A percentile compares a stretch with the other conserved stretches of the same genome.
Conservation (phyloP, 768 basidiomycete species). For the Hebeloma cylindrosporum region DNA sequence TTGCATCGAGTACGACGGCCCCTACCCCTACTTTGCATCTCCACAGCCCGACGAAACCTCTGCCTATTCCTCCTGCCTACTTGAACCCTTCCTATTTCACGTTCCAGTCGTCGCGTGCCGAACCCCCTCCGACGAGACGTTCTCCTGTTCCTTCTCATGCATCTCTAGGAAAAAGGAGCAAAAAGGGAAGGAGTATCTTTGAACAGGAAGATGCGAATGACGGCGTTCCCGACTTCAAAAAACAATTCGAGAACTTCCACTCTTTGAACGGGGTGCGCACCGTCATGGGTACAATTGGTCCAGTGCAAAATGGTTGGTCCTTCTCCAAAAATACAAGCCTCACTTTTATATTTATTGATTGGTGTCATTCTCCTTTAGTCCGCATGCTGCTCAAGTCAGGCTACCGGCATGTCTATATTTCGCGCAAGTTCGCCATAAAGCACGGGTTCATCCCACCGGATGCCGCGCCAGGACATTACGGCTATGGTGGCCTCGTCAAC, state of each 20-base stretch:
- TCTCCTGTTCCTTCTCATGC: constrained; percentile 39
- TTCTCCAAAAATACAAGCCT: too few species aligned
- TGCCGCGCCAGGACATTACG: constrained; percentile 86
- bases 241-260: constrained; percentile 84
- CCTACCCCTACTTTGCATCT: constrained; percentile 59
- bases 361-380: constrained; percentile 44
- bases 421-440: constrained; percentile 85
- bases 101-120: constrained; percentile 49
- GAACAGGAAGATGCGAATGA: constrained; percentile 37
- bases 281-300: constrained; percentile 86
- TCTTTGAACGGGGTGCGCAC: constrained; percentile 92
- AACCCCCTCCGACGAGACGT: constrained; percentile 24
- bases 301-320: constrained; percentile 76
- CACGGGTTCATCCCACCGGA: constrained; percentile 88
- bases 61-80: constrained; percentile 65
- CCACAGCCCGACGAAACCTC: constrained; percentile 55
- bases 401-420: constrained; percentile 93
- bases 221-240: constrained; percentile 62
- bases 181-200: constrained; percentile 22
- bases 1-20: constrained; percentile 7
- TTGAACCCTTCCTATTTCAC: constrained; percentile 71
- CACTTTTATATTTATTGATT: too few species aligned
- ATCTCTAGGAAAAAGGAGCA: constrained; percentile 44
- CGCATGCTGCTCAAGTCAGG: constrained; percentile 93
- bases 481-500: constrained; percentile 88